A percentile compares a stretch with the other conserved stretches of the same genome.
Evolutionary conservation across 345 rosid genomes (phyloP).

Genomic region (Excoecaria cochinchinensis): DNA sequence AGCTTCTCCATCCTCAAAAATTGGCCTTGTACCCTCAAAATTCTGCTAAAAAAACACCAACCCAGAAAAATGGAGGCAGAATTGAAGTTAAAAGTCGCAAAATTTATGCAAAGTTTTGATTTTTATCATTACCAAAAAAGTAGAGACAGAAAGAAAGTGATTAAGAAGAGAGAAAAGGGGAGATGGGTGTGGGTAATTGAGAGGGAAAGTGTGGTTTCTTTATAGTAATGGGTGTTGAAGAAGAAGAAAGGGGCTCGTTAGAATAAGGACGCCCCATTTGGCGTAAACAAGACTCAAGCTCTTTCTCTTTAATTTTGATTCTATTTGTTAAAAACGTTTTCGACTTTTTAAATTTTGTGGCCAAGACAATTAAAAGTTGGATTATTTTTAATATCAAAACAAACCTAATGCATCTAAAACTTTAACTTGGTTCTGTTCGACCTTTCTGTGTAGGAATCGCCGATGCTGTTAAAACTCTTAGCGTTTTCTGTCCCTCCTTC

Average conservation of each 20-base stretch:
- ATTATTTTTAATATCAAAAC: constrained; percentile 14
- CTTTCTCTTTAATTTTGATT: constrained; percentile 25
- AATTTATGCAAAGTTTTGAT: not conserved
- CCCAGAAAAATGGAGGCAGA: not conserved
- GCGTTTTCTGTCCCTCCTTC: constrained; percentile 3
- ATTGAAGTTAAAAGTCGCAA: not conserved
- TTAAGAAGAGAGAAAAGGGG: not conserved
- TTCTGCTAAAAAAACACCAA: not conserved
- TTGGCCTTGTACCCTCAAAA: not conserved
- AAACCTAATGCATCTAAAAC: constrained; percentile 15
- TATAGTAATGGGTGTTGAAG: constrained; percentile 39
- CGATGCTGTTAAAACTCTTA: constrained; percentile 27
- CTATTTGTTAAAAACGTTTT: constrained; percentile 15
- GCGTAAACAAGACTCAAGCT: constrained; percentile 77
- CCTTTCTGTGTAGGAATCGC: constrained; percentile 25
- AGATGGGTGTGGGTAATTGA: constrained; percentile 2
- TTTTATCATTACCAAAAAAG: constrained; percentile 6
- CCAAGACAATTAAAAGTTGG: constrained; percentile 22
- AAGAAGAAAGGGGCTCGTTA: not conserved
- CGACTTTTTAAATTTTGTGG: constrained; percentile 17
- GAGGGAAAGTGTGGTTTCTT: constrained; percentile 38
- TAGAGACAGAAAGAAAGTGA: not conserved
- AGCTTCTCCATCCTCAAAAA: constrained; percentile 48
- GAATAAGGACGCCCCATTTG: constrained; percentile 45
- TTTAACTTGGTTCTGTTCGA: constrained; percentile 19